A percentile compares a stretch with the other conserved stretches of the same genome.
Conservation (phyloP, 495 filamentous ascomycete genomes). For the Lasiosphaeriaceae sp. region DNA sequence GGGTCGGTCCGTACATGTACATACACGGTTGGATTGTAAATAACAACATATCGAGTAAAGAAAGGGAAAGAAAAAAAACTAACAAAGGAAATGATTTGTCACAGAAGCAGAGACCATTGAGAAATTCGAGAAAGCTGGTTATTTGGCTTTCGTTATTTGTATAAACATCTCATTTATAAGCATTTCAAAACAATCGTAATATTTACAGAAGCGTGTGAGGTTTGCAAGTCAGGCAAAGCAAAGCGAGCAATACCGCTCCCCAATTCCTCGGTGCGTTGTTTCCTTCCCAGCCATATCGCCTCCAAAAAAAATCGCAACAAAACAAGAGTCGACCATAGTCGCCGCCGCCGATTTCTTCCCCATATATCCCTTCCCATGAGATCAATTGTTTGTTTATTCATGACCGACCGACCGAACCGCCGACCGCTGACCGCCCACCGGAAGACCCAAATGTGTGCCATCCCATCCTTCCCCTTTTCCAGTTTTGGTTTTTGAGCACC, state of each 20-base stretch:
- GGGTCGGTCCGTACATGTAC: too few species aligned
- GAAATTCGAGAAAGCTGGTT: too few species aligned
- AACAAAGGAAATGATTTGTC: too few species aligned
- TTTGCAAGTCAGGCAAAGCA: too few species aligned
- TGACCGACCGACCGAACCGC: background rate
- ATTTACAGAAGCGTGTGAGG: background rate
- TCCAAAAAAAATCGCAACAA: background rate
- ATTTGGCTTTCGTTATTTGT: too few species aligned
- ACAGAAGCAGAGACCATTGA: too few species aligned
- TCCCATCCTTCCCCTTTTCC: background rate
- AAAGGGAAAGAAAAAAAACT: too few species aligned
- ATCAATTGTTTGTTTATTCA: background rate
- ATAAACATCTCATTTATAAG: background rate
- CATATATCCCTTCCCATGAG: background rate
- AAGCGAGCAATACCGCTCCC: too few species aligned
- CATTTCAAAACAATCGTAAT: background rate
- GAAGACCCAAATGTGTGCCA: background rate
- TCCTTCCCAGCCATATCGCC: background rate
- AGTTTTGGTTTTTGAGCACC: background rate
- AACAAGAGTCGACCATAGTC: background rate
- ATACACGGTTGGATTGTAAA: too few species aligned
- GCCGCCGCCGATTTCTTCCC: background rate
- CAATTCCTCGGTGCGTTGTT: too few species aligned
- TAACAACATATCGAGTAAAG: too few species aligned
- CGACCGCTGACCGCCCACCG: background rate